These are phyloP conservation scores for Aaosphaeria arxii DNA, from an alignment of 2,329 filamentous ascomycete genomes.

Conservation along the genomic window DNA sequence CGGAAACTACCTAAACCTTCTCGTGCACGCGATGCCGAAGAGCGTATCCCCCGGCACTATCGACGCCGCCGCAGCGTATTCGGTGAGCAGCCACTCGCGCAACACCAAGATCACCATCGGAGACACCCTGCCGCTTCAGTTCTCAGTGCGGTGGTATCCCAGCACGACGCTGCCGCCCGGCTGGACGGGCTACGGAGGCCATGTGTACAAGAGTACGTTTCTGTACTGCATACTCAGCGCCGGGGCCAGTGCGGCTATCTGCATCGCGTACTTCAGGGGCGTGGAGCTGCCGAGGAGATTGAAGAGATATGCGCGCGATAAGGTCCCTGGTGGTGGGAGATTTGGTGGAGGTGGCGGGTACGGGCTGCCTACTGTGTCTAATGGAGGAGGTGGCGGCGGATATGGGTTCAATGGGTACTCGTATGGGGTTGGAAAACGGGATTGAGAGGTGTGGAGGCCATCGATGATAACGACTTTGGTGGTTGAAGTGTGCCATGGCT, in stretches of 20 bases:
- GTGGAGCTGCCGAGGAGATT: slow-evolving; percentile 51
- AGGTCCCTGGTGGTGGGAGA: slow-evolving; percentile 32
- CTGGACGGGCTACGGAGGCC: slow-evolving; percentile 51
- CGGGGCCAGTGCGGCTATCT: slow-evolving; percentile 48
- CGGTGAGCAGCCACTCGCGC: slow-evolving; percentile 62
- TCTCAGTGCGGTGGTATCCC: slow-evolving; percentile 86
- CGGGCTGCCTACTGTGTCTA: slow-evolving; percentile 21
- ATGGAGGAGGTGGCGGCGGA: slow-evolving; percentile 28
- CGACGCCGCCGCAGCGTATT: slow-evolving; percentile 85
- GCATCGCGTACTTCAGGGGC: slow-evolving; percentile 54
- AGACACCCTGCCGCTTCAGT: slow-evolving; percentile 73
- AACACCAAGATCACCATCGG: slow-evolving; percentile 75
- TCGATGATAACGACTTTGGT: too few relatives aligned
- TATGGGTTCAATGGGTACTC: slow-evolving; percentile 42
- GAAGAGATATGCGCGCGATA: slow-evolving; percentile 57
- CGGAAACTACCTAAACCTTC: slow-evolving; percentile 82
- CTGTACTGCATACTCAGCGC: slow-evolving; percentile 50
- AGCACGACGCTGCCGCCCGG: slow-evolving; percentile 64
- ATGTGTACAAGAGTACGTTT: slow-evolving; percentile 49
- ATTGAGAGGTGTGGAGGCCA: slow-evolving; percentile 19
- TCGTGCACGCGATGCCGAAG: slow-evolving; percentile 68
- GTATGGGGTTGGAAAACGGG: slow-evolving; percentile 45
- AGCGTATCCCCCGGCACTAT: slow-evolving; percentile 64
- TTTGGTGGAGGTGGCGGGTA: slow-evolving; percentile 34
- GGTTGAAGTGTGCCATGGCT: too few relatives aligned